phyloP scores from a whole-genome alignment of 108 stramenopile species.

The Nitzschia inconspicua region DNA sequence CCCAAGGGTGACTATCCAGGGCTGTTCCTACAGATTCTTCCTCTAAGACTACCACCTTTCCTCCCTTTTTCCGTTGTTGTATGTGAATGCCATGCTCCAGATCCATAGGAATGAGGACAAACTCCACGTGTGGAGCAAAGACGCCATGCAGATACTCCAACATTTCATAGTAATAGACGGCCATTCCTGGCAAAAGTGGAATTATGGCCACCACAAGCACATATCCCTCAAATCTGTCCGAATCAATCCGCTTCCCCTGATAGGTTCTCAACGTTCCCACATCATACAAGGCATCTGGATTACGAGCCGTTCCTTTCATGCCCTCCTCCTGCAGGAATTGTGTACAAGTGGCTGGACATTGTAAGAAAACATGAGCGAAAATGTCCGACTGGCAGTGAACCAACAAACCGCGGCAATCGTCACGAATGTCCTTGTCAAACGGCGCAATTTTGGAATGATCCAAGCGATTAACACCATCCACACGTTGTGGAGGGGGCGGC shows the following conservation, averaged over 20 bases:
- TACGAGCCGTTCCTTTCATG: constrained; percentile 20
- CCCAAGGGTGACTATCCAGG: constrained; percentile 19
- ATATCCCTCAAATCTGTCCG: constrained; percentile 29
- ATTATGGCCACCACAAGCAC: constrained; percentile 14
- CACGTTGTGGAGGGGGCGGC: too few relatives aligned
- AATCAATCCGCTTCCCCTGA: constrained; percentile 6
- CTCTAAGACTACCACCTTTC: constrained; percentile 25
- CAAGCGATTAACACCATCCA: too few relatives aligned
- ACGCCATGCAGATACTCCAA: constrained; percentile 23
- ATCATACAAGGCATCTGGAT: constrained; percentile 23
- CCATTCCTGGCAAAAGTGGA: constrained; percentile 26
- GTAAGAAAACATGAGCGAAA: constrained; percentile 22
- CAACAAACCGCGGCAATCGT: constrained; percentile 22
- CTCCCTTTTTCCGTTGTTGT: not conserved
- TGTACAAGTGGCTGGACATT: constrained; percentile 32
- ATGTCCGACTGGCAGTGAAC: constrained; percentile 26
- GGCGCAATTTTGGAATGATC: constrained; percentile 10
- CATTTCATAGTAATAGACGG: constrained; percentile 31
- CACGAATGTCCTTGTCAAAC: constrained; percentile 32
- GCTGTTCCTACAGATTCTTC: constrained; percentile 11
- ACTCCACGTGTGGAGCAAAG: constrained; percentile 18
- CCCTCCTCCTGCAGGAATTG: constrained; percentile 17
- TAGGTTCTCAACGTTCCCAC: constrained; percentile 10
- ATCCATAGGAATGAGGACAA: constrained; percentile 33
- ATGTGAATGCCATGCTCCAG: constrained; percentile 13